Conservation (phyloP, 257 asterid species). For the Solanum piurae region DNA sequence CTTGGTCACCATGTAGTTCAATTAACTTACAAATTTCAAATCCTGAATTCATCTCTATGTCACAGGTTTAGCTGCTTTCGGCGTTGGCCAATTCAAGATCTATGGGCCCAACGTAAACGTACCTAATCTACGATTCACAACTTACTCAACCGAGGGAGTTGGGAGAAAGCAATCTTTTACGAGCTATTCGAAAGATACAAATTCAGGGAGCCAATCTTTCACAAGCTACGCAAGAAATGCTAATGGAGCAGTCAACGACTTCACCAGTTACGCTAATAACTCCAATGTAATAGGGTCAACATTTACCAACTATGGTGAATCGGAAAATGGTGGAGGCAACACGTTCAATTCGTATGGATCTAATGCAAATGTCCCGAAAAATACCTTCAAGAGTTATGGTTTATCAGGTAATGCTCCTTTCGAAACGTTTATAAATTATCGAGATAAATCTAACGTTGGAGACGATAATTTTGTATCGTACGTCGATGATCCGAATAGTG, state of each 20-base stretch:
- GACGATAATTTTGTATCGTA: conserved; percentile 61
- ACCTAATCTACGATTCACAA: conserved; percentile 51
- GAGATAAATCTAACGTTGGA: conserved; percentile 70
- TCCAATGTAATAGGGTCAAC: conserved; percentile 56
- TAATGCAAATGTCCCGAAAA: conserved; percentile 40
- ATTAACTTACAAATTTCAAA: background rate
- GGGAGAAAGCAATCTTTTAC: conserved; percentile 47
- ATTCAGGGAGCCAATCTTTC: conserved; percentile 49
- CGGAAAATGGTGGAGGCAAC: conserved; percentile 36
- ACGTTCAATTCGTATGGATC: conserved; percentile 50
- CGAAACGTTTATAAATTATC: conserved; percentile 46
- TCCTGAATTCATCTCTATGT: background rate
- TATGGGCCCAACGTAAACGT: conserved; percentile 29
- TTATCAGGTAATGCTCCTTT: conserved; percentile 40
- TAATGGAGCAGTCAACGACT: conserved; percentile 47
- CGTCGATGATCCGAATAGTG: conserved; percentile 46
- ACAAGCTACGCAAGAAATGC: conserved; percentile 58
- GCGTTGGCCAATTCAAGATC: conserved; percentile 38
- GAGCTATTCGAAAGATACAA: conserved; percentile 29
- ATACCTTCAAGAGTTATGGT: conserved; percentile 51
- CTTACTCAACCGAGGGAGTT: conserved; percentile 53
- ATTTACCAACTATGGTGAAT: conserved; percentile 52
- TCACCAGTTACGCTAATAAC: conserved; percentile 44
- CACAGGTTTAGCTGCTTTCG: conserved; percentile 38
- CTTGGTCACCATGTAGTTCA: no score